phyloP scores from a whole-genome alignment of 2,329 filamentous ascomycete species.

The Colletotrichum noveboracense region DNA sequence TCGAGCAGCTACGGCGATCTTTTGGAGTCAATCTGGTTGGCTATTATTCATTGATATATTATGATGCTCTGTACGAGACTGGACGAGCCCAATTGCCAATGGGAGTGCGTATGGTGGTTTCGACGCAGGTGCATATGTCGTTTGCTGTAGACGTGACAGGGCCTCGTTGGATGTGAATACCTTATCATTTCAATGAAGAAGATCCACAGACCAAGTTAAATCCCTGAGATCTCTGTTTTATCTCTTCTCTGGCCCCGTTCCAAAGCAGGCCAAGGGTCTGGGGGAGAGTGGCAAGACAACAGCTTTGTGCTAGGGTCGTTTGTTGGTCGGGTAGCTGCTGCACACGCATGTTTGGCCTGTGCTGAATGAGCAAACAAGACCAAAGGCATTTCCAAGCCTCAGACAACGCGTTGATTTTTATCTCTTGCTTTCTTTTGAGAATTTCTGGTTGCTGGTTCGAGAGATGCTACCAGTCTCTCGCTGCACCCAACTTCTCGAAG shows the following conservation, averaged over 20 bases:
- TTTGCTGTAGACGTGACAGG: neutral
- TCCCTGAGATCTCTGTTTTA: too few relatives aligned
- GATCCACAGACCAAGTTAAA: fast-evolving
- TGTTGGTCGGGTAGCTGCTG: neutral
- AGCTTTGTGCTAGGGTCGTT: neutral
- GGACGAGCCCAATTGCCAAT: neutral
- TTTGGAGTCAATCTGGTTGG: neutral
- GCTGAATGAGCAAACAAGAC: neutral
- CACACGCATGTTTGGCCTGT: neutral
- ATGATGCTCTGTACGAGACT: fast-evolving
- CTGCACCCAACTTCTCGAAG: neutral
- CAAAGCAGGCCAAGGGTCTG: neutral
- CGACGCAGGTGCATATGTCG: neutral
- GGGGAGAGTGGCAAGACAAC: neutral
- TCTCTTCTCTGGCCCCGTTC: too few relatives aligned
- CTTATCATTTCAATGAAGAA: neutral
- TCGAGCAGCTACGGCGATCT: neutral
- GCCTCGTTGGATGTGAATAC: neutral
- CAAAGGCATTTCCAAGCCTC: fast-evolving
- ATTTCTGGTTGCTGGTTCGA: fast-evolving
- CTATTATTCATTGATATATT: neutral
- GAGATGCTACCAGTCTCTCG: neutral
- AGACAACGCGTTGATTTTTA: neutral
- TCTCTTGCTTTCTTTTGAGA: fast-evolving
- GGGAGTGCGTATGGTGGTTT: neutral